A percentile compares a stretch with the other conserved stretches of the same genome.
These are phyloP conservation scores for Ganoderma multipileum DNA, from an alignment of 1,284 basidiomycete genomes.

Conservation along the genomic window DNA sequence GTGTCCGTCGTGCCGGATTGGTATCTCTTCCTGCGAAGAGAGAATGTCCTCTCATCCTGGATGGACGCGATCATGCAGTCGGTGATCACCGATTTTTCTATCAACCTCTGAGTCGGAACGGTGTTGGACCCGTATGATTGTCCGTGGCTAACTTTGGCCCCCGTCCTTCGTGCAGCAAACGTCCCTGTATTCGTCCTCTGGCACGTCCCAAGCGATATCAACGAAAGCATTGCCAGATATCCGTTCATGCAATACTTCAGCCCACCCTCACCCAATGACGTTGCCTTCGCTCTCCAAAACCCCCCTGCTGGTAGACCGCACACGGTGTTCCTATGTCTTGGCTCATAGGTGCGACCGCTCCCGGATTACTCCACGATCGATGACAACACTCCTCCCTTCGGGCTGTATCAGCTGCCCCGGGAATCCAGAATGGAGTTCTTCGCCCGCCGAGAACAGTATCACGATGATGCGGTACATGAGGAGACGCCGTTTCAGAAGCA, in stretches of 20 bases:
- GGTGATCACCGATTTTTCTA: no score
- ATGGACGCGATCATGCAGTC: neutral
- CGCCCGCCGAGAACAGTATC: neutral
- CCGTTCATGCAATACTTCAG: neutral
- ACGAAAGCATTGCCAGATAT: neutral
- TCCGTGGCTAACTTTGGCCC: neutral
- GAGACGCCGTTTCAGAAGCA: neutral
- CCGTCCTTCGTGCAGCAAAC: neutral
- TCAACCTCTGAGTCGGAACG: neutral
- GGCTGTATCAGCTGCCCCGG: neutral
- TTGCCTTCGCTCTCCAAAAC: neutral
- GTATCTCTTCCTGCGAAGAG: neutral
- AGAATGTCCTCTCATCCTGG: neutral
- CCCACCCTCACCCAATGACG: neutral
- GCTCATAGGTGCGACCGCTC: neutral
- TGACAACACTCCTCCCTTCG: neutral
- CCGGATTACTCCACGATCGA: neutral
- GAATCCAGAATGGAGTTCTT: neutral
- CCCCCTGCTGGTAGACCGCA: neutral
- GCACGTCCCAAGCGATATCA: neutral
- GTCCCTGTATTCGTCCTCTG: neutral
- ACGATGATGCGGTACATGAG: neutral
- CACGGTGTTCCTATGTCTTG: neutral
- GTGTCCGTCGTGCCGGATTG: neutral
- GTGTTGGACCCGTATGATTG: neutral